Percentiles rank a stretch among this genome's conserved stretches.
These are phyloP conservation scores for Terfezia boudieri DNA, from an alignment of 495 filamentous ascomycete species.

Conservation along the genomic window DNA sequence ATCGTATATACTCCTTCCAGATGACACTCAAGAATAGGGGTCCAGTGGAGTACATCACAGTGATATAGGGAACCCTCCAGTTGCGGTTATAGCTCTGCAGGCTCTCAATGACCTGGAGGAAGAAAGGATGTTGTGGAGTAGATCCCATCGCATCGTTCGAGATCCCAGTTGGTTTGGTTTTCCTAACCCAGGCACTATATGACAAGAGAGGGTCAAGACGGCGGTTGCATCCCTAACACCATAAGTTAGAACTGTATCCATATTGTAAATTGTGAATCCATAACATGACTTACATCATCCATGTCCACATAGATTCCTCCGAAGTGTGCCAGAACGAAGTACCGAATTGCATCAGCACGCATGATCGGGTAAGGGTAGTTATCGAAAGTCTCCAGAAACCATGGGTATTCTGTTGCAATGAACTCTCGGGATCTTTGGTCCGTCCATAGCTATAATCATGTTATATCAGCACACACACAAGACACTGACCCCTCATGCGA, in stretches of 20 bases:
- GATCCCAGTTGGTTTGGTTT: slow-evolving; percentile 61
- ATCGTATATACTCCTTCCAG: slow-evolving; percentile 51
- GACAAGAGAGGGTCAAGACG: slow-evolving; percentile 57
- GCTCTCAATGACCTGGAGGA: slow-evolving; percentile 45
- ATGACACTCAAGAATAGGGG: slow-evolving; percentile 67
- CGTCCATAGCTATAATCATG: slow-evolving; percentile 54
- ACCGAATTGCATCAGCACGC: slow-evolving; percentile 68
- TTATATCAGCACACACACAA: background rate
- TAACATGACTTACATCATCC: slow-evolving; percentile 43
- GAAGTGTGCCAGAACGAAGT: slow-evolving; percentile 64
- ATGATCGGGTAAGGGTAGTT: slow-evolving; percentile 63
- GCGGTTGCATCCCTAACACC: slow-evolving; percentile 50
- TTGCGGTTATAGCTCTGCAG: slow-evolving; percentile 49
- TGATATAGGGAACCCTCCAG: slow-evolving; percentile 68
- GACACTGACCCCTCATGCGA: background rate
- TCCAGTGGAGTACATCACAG: slow-evolving; percentile 71
- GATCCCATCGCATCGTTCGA: slow-evolving; percentile 78
- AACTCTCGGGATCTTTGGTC: slow-evolving; percentile 52
- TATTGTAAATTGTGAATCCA: background rate
- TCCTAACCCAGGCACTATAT: slow-evolving; percentile 65
- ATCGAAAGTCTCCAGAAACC: slow-evolving; percentile 71
- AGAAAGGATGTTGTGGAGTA: slow-evolving; percentile 64
- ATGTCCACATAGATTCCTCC: slow-evolving; percentile 80
- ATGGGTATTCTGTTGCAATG: slow-evolving; percentile 56
- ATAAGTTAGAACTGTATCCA: background rate